A percentile compares a stretch with the other conserved stretches of the same genome.
Evolutionary conservation across 2,329 filamentous ascomycete genomes (phyloP).

Genomic region (Aspergillus ochraceus): DNA sequence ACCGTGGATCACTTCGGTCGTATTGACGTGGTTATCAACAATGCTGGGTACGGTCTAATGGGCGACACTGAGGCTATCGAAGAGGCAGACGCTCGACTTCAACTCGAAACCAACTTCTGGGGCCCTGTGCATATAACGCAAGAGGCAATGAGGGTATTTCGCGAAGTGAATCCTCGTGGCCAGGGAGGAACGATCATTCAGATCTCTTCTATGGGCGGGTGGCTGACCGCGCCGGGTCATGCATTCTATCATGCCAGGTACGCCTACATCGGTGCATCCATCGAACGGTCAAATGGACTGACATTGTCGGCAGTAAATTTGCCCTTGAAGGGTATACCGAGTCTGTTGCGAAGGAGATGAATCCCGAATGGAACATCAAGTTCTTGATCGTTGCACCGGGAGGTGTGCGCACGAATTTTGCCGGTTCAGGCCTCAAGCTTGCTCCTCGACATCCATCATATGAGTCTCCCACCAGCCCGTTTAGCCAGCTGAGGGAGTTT

Average conservation of each 20-base stretch:
- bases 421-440: background rate
- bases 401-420: background rate
- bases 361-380: background rate
- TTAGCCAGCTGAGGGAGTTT: slow-evolving; percentile 13
- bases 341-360: background rate
- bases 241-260: background rate
- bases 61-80: too few species aligned
- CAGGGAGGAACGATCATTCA: background rate
- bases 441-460: background rate
- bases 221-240: background rate
- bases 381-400: background rate
- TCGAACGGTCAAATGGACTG: background rate
- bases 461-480: background rate
- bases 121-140: too few species aligned
- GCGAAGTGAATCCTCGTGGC: too few species aligned
- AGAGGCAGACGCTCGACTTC: too few species aligned
- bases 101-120: too few species aligned
- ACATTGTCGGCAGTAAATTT: background rate
- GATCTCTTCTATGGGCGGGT: background rate
- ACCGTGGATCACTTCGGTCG: background rate
- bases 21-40: background rate
- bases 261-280: background rate
- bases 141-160: too few species aligned
- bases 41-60: background rate
- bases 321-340: background rate